Conservation (phyloP, 2,329 filamentous ascomycete species). For the Talaromyces sp. region DNA sequence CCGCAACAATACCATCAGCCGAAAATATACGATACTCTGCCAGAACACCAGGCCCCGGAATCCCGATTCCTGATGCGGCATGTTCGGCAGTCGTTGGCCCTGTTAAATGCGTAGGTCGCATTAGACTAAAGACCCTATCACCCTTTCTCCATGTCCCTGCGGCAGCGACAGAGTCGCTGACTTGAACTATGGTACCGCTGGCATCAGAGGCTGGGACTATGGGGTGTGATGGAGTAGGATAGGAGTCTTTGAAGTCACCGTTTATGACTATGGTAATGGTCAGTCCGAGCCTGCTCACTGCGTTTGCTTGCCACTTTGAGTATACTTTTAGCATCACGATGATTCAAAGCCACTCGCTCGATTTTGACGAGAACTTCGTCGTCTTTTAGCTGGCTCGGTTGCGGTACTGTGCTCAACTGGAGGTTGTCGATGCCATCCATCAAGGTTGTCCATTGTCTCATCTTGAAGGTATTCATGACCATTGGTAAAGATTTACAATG, state of each 20-base stretch:
- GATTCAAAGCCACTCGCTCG: slow-evolving; percentile 51
- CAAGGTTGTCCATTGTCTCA: slow-evolving; percentile 52
- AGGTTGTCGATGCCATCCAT: slow-evolving; percentile 57
- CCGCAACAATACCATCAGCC: slow-evolving; percentile 37
- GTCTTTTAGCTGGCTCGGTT: slow-evolving; percentile 46
- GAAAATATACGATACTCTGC: slow-evolving; percentile 44
- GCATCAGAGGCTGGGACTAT: slow-evolving; percentile 68
- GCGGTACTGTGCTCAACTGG: slow-evolving; percentile 40
- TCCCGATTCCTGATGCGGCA: slow-evolving; percentile 57
- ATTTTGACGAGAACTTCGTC: slow-evolving; percentile 55
- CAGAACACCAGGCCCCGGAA: slow-evolving; percentile 52
- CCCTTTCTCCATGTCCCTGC: slow-evolving; percentile 52
- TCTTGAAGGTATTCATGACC: background rate
- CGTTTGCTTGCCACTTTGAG: background rate
- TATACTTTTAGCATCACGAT: slow-evolving; percentile 47
- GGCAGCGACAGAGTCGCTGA: slow-evolving; percentile 40
- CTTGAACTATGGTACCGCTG: slow-evolving; percentile 58
- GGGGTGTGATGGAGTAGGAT: background rate
- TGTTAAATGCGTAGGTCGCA: slow-evolving; percentile 50
- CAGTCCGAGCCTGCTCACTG: background rate
- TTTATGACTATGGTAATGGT: slow-evolving; percentile 45
- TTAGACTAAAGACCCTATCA: slow-evolving; percentile 64
- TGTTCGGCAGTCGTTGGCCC: slow-evolving; percentile 58
- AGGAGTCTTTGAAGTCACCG: slow-evolving; percentile 16
- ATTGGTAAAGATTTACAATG: background rate